Percentiles rank a stretch among this genome's conserved stretches.
These are phyloP conservation scores for Citrus reticulata DNA, from an alignment of 345 rosid species.

Conservation along the genomic window DNA sequence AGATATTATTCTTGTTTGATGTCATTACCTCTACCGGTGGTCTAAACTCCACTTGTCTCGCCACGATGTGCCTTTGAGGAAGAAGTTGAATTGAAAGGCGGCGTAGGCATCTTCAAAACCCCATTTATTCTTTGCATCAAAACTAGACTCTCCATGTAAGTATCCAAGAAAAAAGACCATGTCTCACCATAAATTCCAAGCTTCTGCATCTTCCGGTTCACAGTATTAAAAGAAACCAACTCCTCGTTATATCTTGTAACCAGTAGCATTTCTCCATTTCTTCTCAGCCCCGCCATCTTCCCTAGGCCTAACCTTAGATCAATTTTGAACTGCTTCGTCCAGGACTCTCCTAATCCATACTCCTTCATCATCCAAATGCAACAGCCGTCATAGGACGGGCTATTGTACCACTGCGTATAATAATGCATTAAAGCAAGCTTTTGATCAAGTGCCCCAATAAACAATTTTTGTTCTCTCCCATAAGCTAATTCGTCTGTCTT, in stretches of 20 bases:
- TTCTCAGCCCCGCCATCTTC: slow-evolving; percentile 22
- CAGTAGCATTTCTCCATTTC: slow-evolving; percentile 21
- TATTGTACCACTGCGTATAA: background rate
- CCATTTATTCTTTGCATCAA: background rate
- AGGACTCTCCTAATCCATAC: slow-evolving; percentile 15
- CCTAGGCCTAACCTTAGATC: slow-evolving; percentile 20
- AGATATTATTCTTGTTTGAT: background rate
- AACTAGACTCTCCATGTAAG: slow-evolving; percentile 27
- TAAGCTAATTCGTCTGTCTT: background rate
- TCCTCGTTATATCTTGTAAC: slow-evolving; percentile 21
- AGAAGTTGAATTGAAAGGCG: background rate
- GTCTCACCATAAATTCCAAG: slow-evolving; percentile 19
- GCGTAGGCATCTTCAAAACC: background rate
- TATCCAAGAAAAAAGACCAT: slow-evolving; percentile 15
- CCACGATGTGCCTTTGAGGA: background rate
- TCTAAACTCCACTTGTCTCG: background rate
- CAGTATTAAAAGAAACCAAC: slow-evolving; percentile 20
- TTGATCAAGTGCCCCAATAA: background rate
- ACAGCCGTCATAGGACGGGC: slow-evolving; percentile 11
- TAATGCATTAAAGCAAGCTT: slow-evolving; percentile 24
- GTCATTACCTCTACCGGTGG: background rate
- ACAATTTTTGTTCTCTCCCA: slow-evolving; percentile 13
- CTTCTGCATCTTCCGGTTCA: background rate
- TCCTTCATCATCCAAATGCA: slow-evolving; percentile 35
- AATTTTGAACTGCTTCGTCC: slow-evolving; percentile 23